A percentile compares a stretch with the other conserved stretches of the same genome.
Evolutionary conservation across 2,329 filamentous ascomycete genomes (phyloP).

Genomic region (Calonectria pseudoreteaudii): DNA sequence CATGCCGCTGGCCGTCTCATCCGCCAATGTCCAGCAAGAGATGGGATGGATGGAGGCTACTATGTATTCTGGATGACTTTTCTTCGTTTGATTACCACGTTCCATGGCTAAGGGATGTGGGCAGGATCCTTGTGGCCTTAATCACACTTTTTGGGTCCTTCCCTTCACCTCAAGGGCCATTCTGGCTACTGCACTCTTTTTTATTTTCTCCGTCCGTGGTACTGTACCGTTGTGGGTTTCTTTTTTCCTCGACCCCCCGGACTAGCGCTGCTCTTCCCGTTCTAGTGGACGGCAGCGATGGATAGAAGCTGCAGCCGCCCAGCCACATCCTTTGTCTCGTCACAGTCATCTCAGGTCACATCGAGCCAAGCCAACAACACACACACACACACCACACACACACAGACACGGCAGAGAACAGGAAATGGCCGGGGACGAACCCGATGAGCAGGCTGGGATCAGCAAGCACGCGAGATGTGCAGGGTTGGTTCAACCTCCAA

Average conservation of each 20-base stretch:
- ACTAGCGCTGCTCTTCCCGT: not conserved
- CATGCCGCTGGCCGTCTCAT: not conserved
- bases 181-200: too few relatives aligned
- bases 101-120: not conserved
- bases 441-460: not conserved
- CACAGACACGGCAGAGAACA: not conserved
- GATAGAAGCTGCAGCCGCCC: too few relatives aligned
- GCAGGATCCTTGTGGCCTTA: not conserved
- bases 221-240: not conserved
- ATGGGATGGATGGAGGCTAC: too few relatives aligned
- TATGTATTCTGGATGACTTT: too few relatives aligned
- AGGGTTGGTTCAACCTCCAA: not conserved
- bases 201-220: too few relatives aligned
- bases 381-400: too few relatives aligned
- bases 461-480: not conserved
- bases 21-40: not conserved
- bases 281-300: not conserved
- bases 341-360: not conserved
- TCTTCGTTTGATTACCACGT: conserved; percentile 1
- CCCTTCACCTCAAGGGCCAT: too few relatives aligned
- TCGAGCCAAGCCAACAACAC: too few relatives aligned
- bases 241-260: not conserved
- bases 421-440: not conserved
- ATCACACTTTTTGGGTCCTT: not conserved
- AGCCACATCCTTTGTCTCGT: not conserved